phyloP scores from a whole-genome alignment of 164 flowering plant species.

The Buxus sempervirens region DNA sequence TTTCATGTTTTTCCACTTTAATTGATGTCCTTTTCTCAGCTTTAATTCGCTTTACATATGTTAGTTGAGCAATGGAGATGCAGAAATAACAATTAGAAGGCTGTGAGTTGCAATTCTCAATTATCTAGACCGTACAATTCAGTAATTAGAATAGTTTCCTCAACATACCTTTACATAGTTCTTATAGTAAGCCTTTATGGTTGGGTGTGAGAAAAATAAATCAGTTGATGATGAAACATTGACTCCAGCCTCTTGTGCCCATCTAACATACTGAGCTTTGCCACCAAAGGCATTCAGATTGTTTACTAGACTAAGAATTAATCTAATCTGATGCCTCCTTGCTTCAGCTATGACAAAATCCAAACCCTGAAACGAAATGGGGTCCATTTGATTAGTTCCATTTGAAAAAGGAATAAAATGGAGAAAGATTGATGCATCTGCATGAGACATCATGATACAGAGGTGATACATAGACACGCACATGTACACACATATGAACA shows the following conservation, averaged over 20 bases:
- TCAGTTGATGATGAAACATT: constrained; percentile 39
- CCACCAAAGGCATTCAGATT: constrained; percentile 66
- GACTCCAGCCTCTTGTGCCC: constrained; percentile 55
- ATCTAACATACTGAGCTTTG: constrained; percentile 51
- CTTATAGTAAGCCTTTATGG: constrained; percentile 44
- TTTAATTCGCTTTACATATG: too few relatives aligned
- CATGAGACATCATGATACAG: neutral
- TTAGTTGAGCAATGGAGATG: too few relatives aligned
- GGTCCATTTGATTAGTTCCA: neutral
- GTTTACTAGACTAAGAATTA: constrained; percentile 60
- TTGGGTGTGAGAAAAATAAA: constrained; percentile 53
- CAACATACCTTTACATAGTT: constrained; percentile 49
- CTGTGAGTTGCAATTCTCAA: neutral
- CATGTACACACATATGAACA: too few relatives aligned
- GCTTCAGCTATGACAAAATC: constrained; percentile 66
- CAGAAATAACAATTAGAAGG: neutral
- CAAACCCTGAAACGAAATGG: constrained; percentile 41
- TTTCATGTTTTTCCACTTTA: too few relatives aligned
- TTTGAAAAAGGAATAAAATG: neutral
- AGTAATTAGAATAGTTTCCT: neutral
- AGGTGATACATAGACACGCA: too few relatives aligned
- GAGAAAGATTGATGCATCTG: neutral
- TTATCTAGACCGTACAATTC: neutral
- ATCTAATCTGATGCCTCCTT: constrained; percentile 41
- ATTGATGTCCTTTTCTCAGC: too few relatives aligned